Conservation (phyloP, 257 asterid species). For the Parsonsia alboflavescens region DNA sequence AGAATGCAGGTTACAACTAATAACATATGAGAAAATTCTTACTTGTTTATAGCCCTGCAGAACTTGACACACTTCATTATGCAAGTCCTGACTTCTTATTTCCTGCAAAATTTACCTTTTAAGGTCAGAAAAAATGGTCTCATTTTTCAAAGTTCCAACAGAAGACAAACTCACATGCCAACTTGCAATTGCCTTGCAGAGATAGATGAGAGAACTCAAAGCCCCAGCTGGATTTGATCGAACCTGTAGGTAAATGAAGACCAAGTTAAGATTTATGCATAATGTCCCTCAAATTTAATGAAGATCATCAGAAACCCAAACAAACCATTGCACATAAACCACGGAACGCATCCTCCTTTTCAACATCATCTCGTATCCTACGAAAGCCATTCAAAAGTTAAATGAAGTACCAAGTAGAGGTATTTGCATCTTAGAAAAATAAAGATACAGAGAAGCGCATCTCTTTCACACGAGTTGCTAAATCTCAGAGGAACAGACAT, state of each 20-base stretch:
- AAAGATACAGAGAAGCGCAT: not conserved
- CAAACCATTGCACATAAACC: slow-evolving; percentile 94
- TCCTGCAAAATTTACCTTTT: slow-evolving; percentile 42
- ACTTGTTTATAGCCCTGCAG: slow-evolving; percentile 90
- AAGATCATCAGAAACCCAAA: slow-evolving; percentile 3
- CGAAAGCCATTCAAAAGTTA: slow-evolving; percentile 12
- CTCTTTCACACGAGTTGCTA: not conserved
- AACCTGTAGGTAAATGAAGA: slow-evolving; percentile 49
- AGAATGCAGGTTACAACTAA: not conserved
- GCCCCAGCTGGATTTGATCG: slow-evolving; percentile 90
- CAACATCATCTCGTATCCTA: slow-evolving; percentile 97
- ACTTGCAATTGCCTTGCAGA: slow-evolving; percentile 93
- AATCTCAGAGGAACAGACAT: not conserved
- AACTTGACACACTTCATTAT: slow-evolving; percentile 83
- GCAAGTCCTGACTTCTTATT: slow-evolving; percentile 86
- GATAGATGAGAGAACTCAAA: slow-evolving; percentile 63
- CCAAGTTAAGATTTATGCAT: slow-evolving; percentile 6
- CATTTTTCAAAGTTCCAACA: not conserved
- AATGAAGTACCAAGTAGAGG: not conserved
- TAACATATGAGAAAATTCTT: slow-evolving; percentile 22
- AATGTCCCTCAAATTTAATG: not conserved
- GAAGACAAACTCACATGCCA: slow-evolving; percentile 68
- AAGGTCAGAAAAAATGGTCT: slow-evolving; percentile 11
- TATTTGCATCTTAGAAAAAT: not conserved
- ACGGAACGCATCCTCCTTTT: slow-evolving; percentile 94